Conservation (phyloP, 371 early-diverging fungal genomes). For the Catenaria anguillulae region DNA sequence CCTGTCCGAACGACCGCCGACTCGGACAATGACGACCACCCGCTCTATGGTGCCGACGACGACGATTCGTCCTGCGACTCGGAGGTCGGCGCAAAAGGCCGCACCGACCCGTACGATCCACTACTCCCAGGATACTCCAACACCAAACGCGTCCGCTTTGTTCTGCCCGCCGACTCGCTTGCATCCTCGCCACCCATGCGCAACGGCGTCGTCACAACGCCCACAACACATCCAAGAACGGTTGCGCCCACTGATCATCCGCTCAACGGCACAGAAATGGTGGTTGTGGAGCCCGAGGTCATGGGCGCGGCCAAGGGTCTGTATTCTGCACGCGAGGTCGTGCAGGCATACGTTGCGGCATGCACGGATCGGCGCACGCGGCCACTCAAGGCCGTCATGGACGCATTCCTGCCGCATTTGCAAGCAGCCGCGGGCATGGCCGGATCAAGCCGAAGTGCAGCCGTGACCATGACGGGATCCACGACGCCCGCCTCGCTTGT, state of each 20-base stretch:
- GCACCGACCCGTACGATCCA: too few relatives aligned
- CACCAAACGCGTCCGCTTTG: neutral
- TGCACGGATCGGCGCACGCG: neutral
- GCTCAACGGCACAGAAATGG: neutral
- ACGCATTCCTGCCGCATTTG: neutral
- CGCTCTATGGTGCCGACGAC: too few relatives aligned
- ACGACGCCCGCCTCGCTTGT: neutral
- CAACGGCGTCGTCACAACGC: too few relatives aligned
- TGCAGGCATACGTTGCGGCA: neutral
- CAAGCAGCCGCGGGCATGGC: too few relatives aligned
- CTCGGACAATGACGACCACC: too few relatives aligned
- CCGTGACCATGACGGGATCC: neutral
- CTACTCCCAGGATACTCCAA: neutral
- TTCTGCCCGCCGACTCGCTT: neutral
- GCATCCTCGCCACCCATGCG: neutral
- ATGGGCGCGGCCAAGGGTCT: neutral
- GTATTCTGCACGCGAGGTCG: neutral
- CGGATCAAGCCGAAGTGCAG: too few relatives aligned
- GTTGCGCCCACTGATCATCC: neutral
- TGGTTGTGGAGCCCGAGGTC: neutral
- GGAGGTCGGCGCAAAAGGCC: too few relatives aligned
- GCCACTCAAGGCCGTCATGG: slow-evolving; percentile 5
- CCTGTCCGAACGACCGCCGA: too few relatives aligned
- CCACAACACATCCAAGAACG: too few relatives aligned
- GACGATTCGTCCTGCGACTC: too few relatives aligned